Evolutionary conservation across 257 asterid genomes (phyloP).

Genomic region (Solanum boliviense): DNA sequence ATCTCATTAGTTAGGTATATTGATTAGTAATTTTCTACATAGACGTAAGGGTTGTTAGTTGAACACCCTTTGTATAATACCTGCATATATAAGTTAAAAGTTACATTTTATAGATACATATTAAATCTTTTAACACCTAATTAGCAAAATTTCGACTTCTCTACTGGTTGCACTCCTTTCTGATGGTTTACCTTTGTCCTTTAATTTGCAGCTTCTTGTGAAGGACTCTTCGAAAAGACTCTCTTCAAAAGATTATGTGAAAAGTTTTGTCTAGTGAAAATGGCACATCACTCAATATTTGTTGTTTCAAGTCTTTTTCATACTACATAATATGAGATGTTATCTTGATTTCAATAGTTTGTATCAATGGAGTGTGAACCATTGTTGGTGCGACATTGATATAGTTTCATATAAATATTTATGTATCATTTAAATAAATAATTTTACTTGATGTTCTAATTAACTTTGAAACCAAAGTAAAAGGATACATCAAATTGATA

Average conservation of each 20-base stretch:
- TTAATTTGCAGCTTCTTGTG: conserved; percentile 62
- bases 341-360: not conserved
- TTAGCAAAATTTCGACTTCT: too few relatives aligned
- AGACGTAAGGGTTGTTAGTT: not conserved
- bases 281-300: not conserved
- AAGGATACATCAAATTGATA: not conserved
- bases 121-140: too few relatives aligned
- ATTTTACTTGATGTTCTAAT: not conserved
- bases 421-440: not conserved
- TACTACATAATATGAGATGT: not conserved
- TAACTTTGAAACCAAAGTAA: not conserved
- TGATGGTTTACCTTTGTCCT: conserved; percentile 5
- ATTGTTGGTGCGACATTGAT: not conserved
- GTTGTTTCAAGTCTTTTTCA: not conserved
- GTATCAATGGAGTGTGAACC: not conserved
- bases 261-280: not conserved
- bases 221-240: conserved; percentile 82
- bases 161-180: not conserved
- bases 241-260: conserved; percentile 52
- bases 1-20: conserved; percentile 70
- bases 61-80: not conserved
- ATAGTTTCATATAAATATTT: not conserved
- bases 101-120: too few relatives aligned
- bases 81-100: too few relatives aligned
- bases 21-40: not conserved